These are phyloP conservation scores for Moesziomyces aphidis DNA, from an alignment of 1,284 basidiomycete species.

Conservation along the genomic window DNA sequence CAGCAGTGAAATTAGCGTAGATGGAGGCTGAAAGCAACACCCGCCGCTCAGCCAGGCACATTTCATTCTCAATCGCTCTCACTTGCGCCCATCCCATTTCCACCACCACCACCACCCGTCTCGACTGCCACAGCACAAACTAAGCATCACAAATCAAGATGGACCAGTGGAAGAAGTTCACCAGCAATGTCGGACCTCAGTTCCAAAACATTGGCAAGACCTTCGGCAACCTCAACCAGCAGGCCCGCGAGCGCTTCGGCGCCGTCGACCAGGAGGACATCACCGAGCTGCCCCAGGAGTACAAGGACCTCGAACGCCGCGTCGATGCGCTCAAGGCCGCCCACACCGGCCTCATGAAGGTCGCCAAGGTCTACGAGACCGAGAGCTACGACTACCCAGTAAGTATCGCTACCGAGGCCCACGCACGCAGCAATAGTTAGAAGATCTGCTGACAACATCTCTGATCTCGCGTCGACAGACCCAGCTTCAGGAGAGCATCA, in stretches of 20 bases:
- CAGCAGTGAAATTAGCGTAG: too few species aligned
- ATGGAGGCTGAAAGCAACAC: slow-evolving; percentile 25
- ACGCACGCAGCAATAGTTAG: too few species aligned
- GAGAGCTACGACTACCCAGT: slow-evolving; percentile 66
- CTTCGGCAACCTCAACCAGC: slow-evolving; percentile 79
- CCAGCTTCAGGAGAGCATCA: slow-evolving; percentile 71
- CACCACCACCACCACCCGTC: not conserved
- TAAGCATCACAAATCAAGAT: slow-evolving; percentile 69
- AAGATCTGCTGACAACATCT: not conserved
- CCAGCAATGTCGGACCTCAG: slow-evolving; percentile 60
- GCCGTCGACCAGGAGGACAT: slow-evolving; percentile 90
- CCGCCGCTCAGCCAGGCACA: too few species aligned
- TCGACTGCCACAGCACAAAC: not conserved
- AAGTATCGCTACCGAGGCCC: slow-evolving; percentile 72
- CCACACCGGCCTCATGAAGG: slow-evolving; percentile 83
- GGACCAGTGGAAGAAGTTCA: slow-evolving; percentile 76
- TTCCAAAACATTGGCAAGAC: slow-evolving; percentile 79
- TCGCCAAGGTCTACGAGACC: slow-evolving; percentile 57
- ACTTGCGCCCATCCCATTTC: not conserved
- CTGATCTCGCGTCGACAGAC: slow-evolving; percentile 19
- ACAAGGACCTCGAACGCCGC: slow-evolving; percentile 92
- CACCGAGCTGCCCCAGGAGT: slow-evolving; percentile 84
- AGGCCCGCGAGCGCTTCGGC: slow-evolving; percentile 80
- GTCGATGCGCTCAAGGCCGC: slow-evolving; percentile 86
- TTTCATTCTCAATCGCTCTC: too few species aligned